phyloP scores from a whole-genome alignment of 1,139 yeast genomes.

The Yamadazyma conglobata region DNA sequence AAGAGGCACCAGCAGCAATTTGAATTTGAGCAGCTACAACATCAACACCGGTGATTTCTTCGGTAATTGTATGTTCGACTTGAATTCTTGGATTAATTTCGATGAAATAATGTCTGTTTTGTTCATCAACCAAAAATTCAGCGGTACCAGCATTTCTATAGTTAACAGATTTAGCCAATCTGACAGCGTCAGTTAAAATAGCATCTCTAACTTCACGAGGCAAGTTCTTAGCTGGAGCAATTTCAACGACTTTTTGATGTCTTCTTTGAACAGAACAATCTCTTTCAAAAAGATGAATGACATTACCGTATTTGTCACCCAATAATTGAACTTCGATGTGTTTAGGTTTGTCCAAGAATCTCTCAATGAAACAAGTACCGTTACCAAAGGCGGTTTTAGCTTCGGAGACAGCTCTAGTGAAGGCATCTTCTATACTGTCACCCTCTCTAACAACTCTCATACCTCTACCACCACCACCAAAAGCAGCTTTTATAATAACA shows the following conservation, averaged over 20 bases:
- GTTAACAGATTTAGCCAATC: slow-evolving; percentile 80
- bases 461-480: slow-evolving; percentile 99
- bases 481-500: slow-evolving; percentile 97
- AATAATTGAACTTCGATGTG: slow-evolving; percentile 96
- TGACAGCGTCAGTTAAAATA: slow-evolving; percentile 90
- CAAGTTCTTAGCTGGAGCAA: slow-evolving; percentile 96
- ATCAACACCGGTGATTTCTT: slow-evolving; percentile 97
- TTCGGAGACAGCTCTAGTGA: slow-evolving; percentile 89
- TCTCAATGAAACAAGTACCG: slow-evolving; percentile 96
- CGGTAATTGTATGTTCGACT: slow-evolving; percentile 98
- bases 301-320: slow-evolving; percentile 94
- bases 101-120: slow-evolving; percentile 94
- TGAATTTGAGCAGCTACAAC: slow-evolving; percentile 98
- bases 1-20: slow-evolving; percentile 97
- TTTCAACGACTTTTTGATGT: slow-evolving; percentile 98
- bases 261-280: slow-evolving; percentile 99
- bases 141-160: slow-evolving; percentile 99
- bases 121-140: slow-evolving; percentile 89
- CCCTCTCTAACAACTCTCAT: slow-evolving; percentile 99
- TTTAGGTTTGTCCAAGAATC: slow-evolving; percentile 92
- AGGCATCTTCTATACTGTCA: slow-evolving; percentile 88
- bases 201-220: slow-evolving; percentile 83
- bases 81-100: slow-evolving; percentile 99
- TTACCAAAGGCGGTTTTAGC: slow-evolving; percentile 95
- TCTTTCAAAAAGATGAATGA: slow-evolving; percentile 92